These are phyloP conservation scores for Cyberlindnera saturnus DNA, from an alignment of 805 yeast genomes.

Conservation along the genomic window DNA sequence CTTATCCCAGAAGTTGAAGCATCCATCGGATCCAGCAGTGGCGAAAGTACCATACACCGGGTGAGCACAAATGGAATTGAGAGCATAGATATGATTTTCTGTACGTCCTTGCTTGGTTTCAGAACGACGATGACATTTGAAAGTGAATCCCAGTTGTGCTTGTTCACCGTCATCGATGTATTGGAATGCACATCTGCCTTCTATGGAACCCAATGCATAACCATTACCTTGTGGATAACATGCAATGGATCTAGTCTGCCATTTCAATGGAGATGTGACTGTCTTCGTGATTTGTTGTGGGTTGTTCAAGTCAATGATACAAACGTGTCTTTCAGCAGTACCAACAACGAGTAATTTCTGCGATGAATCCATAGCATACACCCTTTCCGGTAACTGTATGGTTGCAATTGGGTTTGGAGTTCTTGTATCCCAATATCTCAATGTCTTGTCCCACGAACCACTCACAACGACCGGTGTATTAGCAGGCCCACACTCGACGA, in stretches of 20 bases:
- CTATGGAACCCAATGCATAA: slow-evolving; percentile 86
- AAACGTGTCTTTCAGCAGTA: slow-evolving; percentile 83
- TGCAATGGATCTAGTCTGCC: slow-evolving; percentile 77
- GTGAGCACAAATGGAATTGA: slow-evolving; percentile 79
- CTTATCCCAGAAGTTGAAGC: slow-evolving; percentile 93
- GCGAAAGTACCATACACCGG: slow-evolving; percentile 87
- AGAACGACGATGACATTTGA: slow-evolving; percentile 87
- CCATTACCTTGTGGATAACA: slow-evolving; percentile 94
- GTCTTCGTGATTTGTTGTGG: slow-evolving; percentile 81
- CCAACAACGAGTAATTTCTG: slow-evolving; percentile 86
- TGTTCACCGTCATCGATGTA: slow-evolving; percentile 83
- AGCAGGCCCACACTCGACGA: slow-evolving; percentile 79
- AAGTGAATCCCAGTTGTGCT: slow-evolving; percentile 69
- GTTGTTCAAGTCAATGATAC: slow-evolving; percentile 69
- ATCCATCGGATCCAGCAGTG: slow-evolving; percentile 94
- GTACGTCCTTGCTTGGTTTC: slow-evolving; percentile 42
- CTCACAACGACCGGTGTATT: slow-evolving; percentile 75
- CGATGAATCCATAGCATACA: slow-evolving; percentile 79
- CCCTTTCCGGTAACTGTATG: slow-evolving; percentile 81
- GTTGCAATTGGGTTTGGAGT: slow-evolving; percentile 78
- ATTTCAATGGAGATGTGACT: slow-evolving; percentile 71
- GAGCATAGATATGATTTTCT: slow-evolving; percentile 71
- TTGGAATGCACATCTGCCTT: slow-evolving; percentile 93
- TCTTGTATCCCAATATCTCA: slow-evolving; percentile 93
- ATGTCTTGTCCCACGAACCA: slow-evolving; percentile 95